phyloP scores from a whole-genome alignment of 2,329 filamentous ascomycete species.

The Botrytis elliptica region DNA sequence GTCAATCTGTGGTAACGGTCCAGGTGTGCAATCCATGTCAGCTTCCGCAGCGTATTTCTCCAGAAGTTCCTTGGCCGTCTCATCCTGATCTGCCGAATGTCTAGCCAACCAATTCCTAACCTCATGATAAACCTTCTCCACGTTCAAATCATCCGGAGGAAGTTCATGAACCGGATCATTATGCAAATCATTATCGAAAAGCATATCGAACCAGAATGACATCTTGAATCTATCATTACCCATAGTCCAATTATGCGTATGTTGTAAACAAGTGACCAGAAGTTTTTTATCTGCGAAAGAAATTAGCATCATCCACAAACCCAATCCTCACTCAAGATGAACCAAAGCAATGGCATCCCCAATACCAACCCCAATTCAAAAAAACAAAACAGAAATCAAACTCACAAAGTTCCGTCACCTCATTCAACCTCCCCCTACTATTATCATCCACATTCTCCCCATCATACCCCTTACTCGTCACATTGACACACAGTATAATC shows the following conservation, averaged over 20 bases:
- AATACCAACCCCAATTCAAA: not conserved
- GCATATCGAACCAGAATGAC: conserved; percentile 65
- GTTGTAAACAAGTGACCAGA: conserved; percentile 63
- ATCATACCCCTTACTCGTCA: conserved; percentile 66
- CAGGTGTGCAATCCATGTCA: conserved; percentile 38
- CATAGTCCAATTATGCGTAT: conserved; percentile 68
- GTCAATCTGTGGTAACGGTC: conserved; percentile 30
- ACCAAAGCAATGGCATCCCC: not conserved
- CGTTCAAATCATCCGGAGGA: conserved; percentile 49
- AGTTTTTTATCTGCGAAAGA: conserved; percentile 58
- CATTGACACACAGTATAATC: conserved; percentile 64
- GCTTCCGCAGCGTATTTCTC: conserved; percentile 49
- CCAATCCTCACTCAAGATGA: not conserved
- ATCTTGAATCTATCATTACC: conserved; percentile 70
- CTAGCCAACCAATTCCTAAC: conserved; percentile 62
- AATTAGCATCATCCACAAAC: not conserved
- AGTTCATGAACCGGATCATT: conserved; percentile 54
- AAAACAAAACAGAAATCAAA: not conserved
- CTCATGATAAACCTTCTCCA: conserved; percentile 58
- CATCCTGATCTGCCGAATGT: conserved; percentile 56
- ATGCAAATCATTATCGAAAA: conserved; percentile 57
- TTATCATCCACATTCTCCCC: conserved; percentile 59
- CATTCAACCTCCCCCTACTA: conserved; percentile 56
- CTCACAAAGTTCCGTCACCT: conserved; percentile 65
- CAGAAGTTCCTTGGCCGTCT: conserved; percentile 54